Evolutionary conservation across 2,329 filamentous ascomycete species (phyloP), one percentile per base, ranked within the genome.

Genomic region (Epichloe brachyelytri): DNA sequence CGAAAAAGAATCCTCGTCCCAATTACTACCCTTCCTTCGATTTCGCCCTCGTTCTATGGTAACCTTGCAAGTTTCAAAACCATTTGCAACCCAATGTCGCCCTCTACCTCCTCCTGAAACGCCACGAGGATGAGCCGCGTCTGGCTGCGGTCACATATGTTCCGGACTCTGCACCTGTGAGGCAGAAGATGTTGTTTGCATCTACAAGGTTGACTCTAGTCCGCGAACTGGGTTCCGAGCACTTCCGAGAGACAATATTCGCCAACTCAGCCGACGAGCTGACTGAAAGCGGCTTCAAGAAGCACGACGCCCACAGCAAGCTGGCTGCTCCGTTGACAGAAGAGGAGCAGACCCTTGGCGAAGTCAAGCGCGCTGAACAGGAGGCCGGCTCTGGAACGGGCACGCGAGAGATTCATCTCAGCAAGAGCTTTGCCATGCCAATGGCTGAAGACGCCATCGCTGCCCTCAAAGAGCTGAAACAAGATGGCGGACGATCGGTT

Each of bases 181-280:
- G 87, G 39, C 84, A 88, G 65, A 93, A 93, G 74, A 93, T 88
- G 83, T 77, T 93, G 20, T 90, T 91, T 65, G 86, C 87, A 5
- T 79, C 82, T 22, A 90, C 87, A 30, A 78, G 86, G 10, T 72
- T 90, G 59, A 86, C 86, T 0, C 75, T 93, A 1, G 78, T 84
- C 47, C 78, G 86, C 41, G 86, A 91, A 68, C 74, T 93, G 10
- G 87, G 88, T 44, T 78, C 80, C 50, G 86, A 93, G 65, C 77
- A 88, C 60, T 91, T 93, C 68, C 73, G 83, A 48, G 85, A 90
- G 64, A 85, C 79, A 22, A 73, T 91, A 41, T 88, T 90, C 63
- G 79, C 77, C 11, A 91, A 85, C 1, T 78, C 75, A 40, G 71
- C 80, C 22, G 77, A 80, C 19, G 87, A 93, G 68, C 70, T 93